Conservation (phyloP, 768 basidiomycete species). For the Cubamyces lactineus region DNA sequence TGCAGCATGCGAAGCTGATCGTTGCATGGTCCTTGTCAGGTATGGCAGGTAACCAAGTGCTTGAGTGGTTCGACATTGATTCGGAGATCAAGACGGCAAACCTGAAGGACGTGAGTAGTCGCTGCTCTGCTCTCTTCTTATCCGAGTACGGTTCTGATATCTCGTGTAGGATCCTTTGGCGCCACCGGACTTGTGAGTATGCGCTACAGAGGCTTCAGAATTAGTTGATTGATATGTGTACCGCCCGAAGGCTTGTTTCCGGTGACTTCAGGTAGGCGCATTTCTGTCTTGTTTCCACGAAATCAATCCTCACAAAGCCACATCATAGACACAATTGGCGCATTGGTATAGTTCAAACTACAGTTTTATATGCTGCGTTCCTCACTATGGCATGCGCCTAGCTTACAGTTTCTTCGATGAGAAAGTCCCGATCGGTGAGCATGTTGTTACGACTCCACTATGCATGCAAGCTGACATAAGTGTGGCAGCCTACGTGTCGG, state of each 20-base stretch:
- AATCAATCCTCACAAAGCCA: slow-evolving; percentile 36
- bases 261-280: slow-evolving; percentile 50
- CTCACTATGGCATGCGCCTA: slow-evolving; percentile 6
- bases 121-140: not conserved
- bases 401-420: slow-evolving; percentile 40
- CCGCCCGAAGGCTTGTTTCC: slow-evolving; percentile 27
- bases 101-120: slow-evolving; percentile 35
- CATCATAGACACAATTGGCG: slow-evolving; percentile 37
- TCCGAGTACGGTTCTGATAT: not conserved
- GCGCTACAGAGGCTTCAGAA: not conserved
- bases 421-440: slow-evolving; percentile 36
- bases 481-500: slow-evolving; percentile 36
- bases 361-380: slow-evolving; percentile 6
- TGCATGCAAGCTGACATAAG: slow-evolving; percentile 3
- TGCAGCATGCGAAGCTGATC: not conserved
- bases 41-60: slow-evolving; percentile 66
- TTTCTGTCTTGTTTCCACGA: slow-evolving; percentile 35
- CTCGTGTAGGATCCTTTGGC: slow-evolving; percentile 38
- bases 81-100: slow-evolving; percentile 59
- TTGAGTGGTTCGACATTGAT: slow-evolving; percentile 64
- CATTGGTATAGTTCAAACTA: slow-evolving; percentile 38
- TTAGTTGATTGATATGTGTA: not conserved
- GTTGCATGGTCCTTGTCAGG: slow-evolving; percentile 18
- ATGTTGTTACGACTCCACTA: not conserved
- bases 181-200: slow-evolving; percentile 42